Conservation (phyloP, 2,329 filamentous ascomycete species). For the Colletotrichum siamense region DNA sequence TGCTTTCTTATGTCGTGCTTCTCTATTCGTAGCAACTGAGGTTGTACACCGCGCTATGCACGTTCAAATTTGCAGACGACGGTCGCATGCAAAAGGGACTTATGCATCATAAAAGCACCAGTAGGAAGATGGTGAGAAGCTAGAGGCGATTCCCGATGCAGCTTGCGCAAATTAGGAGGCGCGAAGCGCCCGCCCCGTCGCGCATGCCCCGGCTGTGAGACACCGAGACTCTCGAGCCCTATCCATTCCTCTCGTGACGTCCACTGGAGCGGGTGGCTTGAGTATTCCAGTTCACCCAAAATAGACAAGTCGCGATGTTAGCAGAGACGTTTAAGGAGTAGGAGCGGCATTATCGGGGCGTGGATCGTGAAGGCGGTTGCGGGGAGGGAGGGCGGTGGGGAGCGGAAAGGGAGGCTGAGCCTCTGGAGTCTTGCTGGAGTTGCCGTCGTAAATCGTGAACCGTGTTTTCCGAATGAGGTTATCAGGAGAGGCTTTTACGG, state of each 20-base stretch:
- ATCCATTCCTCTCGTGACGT: neutral
- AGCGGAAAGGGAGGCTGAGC: constrained; percentile 3
- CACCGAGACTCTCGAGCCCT: neutral
- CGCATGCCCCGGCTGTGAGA: neutral
- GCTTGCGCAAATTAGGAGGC: neutral
- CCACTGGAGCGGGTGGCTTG: neutral
- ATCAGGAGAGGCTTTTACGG: neutral
- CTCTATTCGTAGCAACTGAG: neutral
- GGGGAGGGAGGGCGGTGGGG: constrained; percentile 6
- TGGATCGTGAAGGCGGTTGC: neutral
- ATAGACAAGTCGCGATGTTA: neutral
- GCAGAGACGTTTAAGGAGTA: neutral
- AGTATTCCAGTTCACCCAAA: neutral
- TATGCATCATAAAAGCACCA: neutral
- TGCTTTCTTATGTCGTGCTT: neutral
- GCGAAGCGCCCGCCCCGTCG: neutral
- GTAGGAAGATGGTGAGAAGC: neutral
- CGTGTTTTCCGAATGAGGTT: neutral
- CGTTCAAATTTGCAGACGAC: neutral
- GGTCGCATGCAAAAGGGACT: neutral
- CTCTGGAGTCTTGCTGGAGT: neutral
- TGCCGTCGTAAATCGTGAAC: neutral
- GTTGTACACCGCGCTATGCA: neutral
- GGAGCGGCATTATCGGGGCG: constrained; percentile 4
- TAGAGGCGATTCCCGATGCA: neutral